Evolutionary conservation across 2,329 filamentous ascomycete species (phyloP).

Genomic region (Hypocrella siamensis): DNA sequence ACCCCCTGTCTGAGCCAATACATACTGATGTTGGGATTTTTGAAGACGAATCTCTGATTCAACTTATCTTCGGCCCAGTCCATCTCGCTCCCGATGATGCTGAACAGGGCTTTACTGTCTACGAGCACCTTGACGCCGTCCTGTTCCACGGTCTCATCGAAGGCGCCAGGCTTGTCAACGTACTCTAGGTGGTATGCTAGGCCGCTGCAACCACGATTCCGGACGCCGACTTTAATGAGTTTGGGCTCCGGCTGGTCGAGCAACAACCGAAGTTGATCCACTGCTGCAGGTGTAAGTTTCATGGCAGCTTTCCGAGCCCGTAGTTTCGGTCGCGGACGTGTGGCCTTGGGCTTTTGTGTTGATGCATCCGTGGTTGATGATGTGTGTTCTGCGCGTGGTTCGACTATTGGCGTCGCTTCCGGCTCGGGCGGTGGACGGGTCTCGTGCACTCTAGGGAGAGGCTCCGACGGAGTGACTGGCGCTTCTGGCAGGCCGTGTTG

Average conservation of each 20-base stretch:
- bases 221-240: conserved; percentile 85
- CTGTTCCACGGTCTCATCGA: conserved; percentile 89
- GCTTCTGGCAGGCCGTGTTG: conserved; percentile 29
- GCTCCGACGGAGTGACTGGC: conserved; percentile 28
- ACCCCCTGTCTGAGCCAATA: conserved; percentile 10
- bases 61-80: conserved; percentile 96
- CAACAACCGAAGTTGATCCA: conserved; percentile 60
- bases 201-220: conserved; percentile 86
- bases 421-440: conserved; percentile 26
- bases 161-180: conserved; percentile 73
- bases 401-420: conserved; percentile 7
- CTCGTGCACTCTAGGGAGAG: conserved; percentile 34
- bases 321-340: conserved; percentile 18
- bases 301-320: conserved; percentile 78
- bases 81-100: conserved; percentile 98
- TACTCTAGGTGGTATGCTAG: conserved; percentile 89
- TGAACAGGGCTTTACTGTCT: conserved; percentile 93
- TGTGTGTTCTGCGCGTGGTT: conserved; percentile 3
- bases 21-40: conserved; percentile 97
- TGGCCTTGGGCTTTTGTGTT: conserved; percentile 48
- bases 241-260: conserved; percentile 79
- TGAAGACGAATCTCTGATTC: conserved; percentile 82
- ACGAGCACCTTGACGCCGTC: conserved; percentile 93
- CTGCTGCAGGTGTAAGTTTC: conserved; percentile 64
- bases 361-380: conserved; percentile 32